Evolutionary conservation across 23 red algal genomes (phyloP), one percentile per base, ranked within the genome.

Genomic region (Cyanidium caldarium): DNA sequence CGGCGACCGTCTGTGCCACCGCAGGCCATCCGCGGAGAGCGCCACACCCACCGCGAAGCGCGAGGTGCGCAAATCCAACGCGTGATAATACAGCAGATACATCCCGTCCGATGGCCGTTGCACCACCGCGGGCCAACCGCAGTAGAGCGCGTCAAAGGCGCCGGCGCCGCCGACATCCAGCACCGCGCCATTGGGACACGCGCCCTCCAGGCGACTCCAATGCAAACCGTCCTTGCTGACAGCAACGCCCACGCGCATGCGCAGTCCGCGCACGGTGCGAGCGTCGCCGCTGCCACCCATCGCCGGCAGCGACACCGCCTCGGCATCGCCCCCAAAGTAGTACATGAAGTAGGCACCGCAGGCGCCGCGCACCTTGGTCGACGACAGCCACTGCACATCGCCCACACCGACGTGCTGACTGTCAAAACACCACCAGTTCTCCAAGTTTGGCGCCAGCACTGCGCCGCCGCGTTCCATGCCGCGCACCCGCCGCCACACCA

Each of bases 211-310:
- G 21, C 87, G 65, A 15, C 76, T 69, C 37, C 79, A 94, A 34
- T 86, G 65, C 38, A 75, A 79, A 23, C 87, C 87, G 46, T 94
- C 87, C 38, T 79, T 82, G 51, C 73, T 80, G 19, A 94, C 33
- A 16, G 87, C 87, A 20, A 94, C 68, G 2, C 87, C 87, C 16
- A 81, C 42, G 14, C 75, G 45, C 57, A 73, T 73, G 5, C 72
- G 82, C 30, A 77, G 39, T 20, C 80, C 80, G 3, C 5, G n/a
- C 40, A 83, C 58, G 10, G 45, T 42, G 10, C n/a, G 37, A 28
- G 45, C 65, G n/a, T 72, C 33, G 0, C n/a, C n/a, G n/a, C n/a
- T n/a, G n/a, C n/a, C n/a, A n/a, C n/a, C n/a, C n/a, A n/a, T n/a
- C n/a, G n/a, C n/a, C n/a, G n/a, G n/a, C n/a, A n/a, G n/a, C n/a